Conservation (phyloP, 805 yeast species). For the Blastobotrys peoriensis region DNA sequence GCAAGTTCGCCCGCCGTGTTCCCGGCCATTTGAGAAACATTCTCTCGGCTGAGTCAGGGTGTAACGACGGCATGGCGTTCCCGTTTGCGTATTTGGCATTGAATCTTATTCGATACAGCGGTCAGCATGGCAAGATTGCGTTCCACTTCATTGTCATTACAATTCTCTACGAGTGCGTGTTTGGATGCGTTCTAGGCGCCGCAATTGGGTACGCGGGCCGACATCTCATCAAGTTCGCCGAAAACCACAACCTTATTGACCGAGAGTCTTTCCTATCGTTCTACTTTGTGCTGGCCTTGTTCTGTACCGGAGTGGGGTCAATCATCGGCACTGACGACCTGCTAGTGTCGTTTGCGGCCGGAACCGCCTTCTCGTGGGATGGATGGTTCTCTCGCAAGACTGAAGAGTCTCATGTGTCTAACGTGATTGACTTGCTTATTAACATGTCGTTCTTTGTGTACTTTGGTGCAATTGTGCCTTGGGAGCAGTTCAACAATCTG, state of each 20-base stretch:
- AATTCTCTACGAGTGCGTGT: constrained; percentile 70
- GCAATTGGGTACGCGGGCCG: constrained; percentile 66
- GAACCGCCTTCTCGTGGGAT: constrained; percentile 91
- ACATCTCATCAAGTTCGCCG: constrained; percentile 69
- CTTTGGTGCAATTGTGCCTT: constrained; percentile 86
- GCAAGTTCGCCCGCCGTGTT: constrained; percentile 82
- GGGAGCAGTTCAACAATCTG: constrained; percentile 66
- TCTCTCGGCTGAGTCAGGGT: constrained; percentile 79
- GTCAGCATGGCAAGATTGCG: constrained; percentile 60
- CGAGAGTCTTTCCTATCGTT: constrained; percentile 84
- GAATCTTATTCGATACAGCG: constrained; percentile 59
- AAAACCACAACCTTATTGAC: constrained; percentile 62
- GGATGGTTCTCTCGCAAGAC: constrained; percentile 81
- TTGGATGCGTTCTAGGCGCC: constrained; percentile 72
- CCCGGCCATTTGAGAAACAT: constrained; percentile 88
- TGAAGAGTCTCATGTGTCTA: constrained; percentile 80
- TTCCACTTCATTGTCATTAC: constrained; percentile 77
- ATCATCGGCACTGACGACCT: constrained; percentile 85
- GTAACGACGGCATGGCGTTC: constrained; percentile 95
- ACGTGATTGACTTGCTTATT: constrained; percentile 77
- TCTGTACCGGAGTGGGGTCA: constrained; percentile 85
- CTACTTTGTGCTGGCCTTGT: constrained; percentile 72
- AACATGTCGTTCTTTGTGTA: constrained; percentile 85
- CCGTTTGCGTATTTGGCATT: constrained; percentile 75
- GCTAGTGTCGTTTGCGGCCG: constrained; percentile 85